Base-by-base conservation (phyloP, 1,284 basidiomycete genomes). In the Trichosporon asahii region DNA sequence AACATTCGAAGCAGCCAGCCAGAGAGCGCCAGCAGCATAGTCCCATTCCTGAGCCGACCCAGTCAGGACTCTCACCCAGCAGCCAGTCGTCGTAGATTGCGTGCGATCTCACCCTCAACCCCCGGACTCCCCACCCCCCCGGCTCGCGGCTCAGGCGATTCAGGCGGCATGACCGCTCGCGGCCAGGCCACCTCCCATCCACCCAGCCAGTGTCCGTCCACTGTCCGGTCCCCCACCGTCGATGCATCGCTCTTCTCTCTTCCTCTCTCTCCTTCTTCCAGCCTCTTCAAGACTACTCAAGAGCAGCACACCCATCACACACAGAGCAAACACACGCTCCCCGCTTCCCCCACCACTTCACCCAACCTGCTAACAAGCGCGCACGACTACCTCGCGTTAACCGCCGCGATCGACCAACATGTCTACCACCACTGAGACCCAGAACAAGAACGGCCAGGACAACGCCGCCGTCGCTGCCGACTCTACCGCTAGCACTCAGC, bases 281-380 rank as follows among this genome's bases (percentile, higher is more conserved):
- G 75, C 65, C 75, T 77, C 76, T 77, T 73, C 67, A 72, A 71
- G 70, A 74, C 66, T 64, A 66, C 70, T 53, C 53, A 65, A 72
- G 72, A 75, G 72, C 70, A 31, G 21, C 57, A 44, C 68, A 67
- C 65, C 40, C 55, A 49, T 61, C 57, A 61, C 57, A 61, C n/a
- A 61, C 68, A 66, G 64, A 49, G 61, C 68, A 63, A 37, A 61
- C 49, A n/a, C 64, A 31, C 18, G 35, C 70, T 66, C 31, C 70
- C 65, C 53, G 64, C 33, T 44, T 44, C 68, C 68, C 40, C 65
- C 63, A 35, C 49, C 66, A 21, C 64, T 68, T 61, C n/a, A 65
- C 55, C 55, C 63, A 46, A 46, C 55, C 57, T 57, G 65, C 68
- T 40, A 61, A 18, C 64, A 55, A 61, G 57, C 64, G 44, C 55